Conservation (phyloP, 495 filamentous ascomycete genomes). For the Penicillium cataractarum region DNA sequence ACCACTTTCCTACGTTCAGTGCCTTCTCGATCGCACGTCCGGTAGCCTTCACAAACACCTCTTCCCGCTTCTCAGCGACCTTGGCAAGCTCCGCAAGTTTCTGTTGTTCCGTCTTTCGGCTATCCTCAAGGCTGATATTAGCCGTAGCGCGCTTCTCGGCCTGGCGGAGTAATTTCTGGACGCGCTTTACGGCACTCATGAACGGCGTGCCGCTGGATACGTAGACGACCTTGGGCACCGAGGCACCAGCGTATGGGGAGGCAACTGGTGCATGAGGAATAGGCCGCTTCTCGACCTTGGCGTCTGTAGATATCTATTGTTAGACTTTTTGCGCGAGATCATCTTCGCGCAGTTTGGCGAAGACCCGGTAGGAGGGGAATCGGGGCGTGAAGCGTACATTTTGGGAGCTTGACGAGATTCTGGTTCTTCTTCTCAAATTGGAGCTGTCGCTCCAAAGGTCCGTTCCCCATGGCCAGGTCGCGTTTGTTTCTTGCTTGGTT, state of each 20-base stretch:
- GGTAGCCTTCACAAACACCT: constrained; percentile 76
- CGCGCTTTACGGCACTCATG: constrained; percentile 80
- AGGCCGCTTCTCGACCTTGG: constrained; percentile 65
- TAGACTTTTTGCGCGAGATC: constrained; percentile 21
- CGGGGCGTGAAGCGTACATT: constrained; percentile 28
- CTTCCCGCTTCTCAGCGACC: constrained; percentile 49
- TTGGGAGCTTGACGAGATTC: constrained; percentile 42
- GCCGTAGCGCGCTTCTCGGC: constrained; percentile 62
- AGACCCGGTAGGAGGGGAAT: neutral
- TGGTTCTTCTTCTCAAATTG: constrained; percentile 48
- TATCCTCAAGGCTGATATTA: constrained; percentile 40
- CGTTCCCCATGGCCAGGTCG: constrained; percentile 30
- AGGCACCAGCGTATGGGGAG: constrained; percentile 55
- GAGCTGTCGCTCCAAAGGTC: constrained; percentile 34
- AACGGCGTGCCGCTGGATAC: constrained; percentile 75
- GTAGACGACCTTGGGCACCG: constrained; percentile 71
- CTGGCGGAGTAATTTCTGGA: constrained; percentile 68
- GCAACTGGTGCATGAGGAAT: constrained; percentile 69
- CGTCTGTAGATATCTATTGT: constrained; percentile 28
- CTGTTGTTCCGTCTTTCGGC: constrained; percentile 45
- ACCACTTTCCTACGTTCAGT: constrained; percentile 63
- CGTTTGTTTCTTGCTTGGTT: neutral
- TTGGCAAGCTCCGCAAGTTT: constrained; percentile 44
- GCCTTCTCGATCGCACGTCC: constrained; percentile 78
- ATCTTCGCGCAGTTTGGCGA: neutral